Percentiles rank a stretch among this genome's conserved stretches.
These are phyloP conservation scores for Hypomontagnella submonticulosa DNA, from an alignment of 495 filamentous ascomycete species.

Conservation along the genomic window DNA sequence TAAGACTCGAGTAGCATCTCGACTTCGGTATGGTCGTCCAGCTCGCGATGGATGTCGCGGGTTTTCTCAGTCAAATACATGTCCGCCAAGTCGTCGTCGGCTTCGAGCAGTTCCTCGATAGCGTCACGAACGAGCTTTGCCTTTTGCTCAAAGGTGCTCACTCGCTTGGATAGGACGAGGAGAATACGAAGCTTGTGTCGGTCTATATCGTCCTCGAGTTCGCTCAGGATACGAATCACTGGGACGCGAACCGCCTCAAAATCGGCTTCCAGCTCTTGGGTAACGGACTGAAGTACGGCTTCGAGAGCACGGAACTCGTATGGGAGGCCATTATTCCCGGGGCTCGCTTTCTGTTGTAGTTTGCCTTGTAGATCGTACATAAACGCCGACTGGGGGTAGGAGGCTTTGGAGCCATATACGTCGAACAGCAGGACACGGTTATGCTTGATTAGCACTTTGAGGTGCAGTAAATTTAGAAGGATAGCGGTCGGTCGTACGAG, in stretches of 20 bases:
- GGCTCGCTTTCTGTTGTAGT: slow-evolving; percentile 63
- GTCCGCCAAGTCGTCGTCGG: slow-evolving; percentile 91
- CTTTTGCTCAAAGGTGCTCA: slow-evolving; percentile 97
- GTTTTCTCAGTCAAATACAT: slow-evolving; percentile 95
- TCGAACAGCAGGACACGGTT: slow-evolving; percentile 96
- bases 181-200: slow-evolving; percentile 90
- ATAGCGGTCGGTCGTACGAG: slow-evolving; percentile 94
- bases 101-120: slow-evolving; percentile 95
- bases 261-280: slow-evolving; percentile 87
- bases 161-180: slow-evolving; percentile 91
- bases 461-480: slow-evolving; percentile 91
- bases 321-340: slow-evolving; percentile 65
- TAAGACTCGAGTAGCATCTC: slow-evolving; percentile 97
- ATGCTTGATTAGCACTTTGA: slow-evolving; percentile 92
- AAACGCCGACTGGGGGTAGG: slow-evolving; percentile 93
- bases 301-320: slow-evolving; percentile 83
- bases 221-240: slow-evolving; percentile 85
- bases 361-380: slow-evolving; percentile 87
- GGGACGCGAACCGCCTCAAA: slow-evolving; percentile 93
- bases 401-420: slow-evolving; percentile 92
- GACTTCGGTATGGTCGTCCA: slow-evolving; percentile 94
- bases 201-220: slow-evolving; percentile 97
- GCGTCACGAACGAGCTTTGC: slow-evolving; percentile 93
- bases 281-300: slow-evolving; percentile 84
- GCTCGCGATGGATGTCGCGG: slow-evolving; percentile 75